phyloP scores from a whole-genome alignment of 805 yeast species.

The Candida silvatica region DNA sequence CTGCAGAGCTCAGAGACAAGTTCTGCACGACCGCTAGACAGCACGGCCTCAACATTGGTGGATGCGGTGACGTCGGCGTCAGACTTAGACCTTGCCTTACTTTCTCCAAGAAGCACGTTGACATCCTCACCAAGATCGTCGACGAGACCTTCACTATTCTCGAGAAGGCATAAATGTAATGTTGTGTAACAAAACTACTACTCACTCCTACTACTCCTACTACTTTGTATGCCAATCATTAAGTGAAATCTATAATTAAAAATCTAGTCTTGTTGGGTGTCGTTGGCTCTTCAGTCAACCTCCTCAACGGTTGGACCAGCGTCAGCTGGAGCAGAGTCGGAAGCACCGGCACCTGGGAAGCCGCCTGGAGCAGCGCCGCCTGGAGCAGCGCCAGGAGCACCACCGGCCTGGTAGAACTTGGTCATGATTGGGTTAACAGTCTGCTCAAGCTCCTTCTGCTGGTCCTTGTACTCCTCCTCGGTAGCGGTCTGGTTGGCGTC shows the following conservation, averaged over 20 bases:
- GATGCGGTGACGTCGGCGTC: conserved; percentile 51
- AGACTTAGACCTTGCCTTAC: conserved; percentile 61
- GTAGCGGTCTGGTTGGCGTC: conserved; percentile 90
- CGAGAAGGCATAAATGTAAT: background rate
- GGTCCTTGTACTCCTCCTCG: conserved; percentile 84
- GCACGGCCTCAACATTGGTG: conserved; percentile 59
- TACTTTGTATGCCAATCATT: too few relatives aligned
- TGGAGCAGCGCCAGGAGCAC: conserved; percentile 47
- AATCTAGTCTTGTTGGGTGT: too few relatives aligned
- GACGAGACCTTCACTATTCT: conserved; percentile 21
- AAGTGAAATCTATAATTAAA: too few relatives aligned
- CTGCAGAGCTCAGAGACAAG: conserved; percentile 34
- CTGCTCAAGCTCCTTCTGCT: conserved; percentile 92
- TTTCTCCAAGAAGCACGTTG: conserved; percentile 54
- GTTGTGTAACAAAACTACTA: background rate
- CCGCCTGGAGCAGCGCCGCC: conserved; percentile 42
- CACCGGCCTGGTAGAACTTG: conserved; percentile 94
- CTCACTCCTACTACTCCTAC: too few relatives aligned
- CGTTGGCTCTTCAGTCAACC: conserved; percentile 57
- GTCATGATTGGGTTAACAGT: conserved; percentile 95
- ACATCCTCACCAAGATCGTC: conserved; percentile 38
- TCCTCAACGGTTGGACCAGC: conserved; percentile 80
- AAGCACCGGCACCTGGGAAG: conserved; percentile 32
- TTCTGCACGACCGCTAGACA: conserved; percentile 37
- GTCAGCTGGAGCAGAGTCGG: conserved; percentile 40